These are phyloP conservation scores for Breviolum minutum DNA, from an alignment of 73 alveolate genomes.

Conservation along the genomic window DNA sequence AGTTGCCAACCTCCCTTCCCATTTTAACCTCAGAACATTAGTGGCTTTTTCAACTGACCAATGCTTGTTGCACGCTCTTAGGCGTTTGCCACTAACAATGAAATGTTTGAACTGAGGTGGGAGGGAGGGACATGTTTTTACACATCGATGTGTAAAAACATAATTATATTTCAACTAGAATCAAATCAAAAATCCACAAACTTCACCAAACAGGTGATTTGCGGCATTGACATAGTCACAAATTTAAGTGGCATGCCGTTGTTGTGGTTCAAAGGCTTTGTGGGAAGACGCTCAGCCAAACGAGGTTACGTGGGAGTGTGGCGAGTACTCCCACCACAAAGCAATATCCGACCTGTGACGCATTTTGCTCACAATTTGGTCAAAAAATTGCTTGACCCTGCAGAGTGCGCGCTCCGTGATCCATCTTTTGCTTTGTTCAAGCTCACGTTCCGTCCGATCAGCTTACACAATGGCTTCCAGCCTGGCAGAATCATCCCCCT, in stretches of 20 bases:
- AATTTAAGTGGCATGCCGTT: neutral
- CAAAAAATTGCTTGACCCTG: neutral
- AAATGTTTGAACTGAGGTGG: slow-evolving; percentile 4
- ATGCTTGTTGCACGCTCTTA: neutral
- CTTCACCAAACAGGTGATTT: neutral
- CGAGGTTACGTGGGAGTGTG: slow-evolving; percentile 53
- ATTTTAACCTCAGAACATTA: neutral
- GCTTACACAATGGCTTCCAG: too few species aligned
- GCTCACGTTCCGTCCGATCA: too few species aligned
- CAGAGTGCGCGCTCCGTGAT: slow-evolving; percentile 43
- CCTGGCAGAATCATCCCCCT: too few species aligned
- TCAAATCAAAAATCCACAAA: neutral
- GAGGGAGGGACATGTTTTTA: slow-evolving; percentile 7
- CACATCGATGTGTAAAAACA: too few species aligned
- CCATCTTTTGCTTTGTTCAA: too few species aligned
- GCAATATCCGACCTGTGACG: neutral
- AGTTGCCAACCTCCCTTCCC: slow-evolving; percentile 31
- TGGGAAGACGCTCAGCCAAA: slow-evolving; percentile 34
- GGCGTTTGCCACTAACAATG: neutral
- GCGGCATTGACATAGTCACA: neutral
- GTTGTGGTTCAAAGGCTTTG: neutral
- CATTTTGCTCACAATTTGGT: neutral
- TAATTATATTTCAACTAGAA: neutral
- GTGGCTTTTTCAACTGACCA: neutral
- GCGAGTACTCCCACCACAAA: slow-evolving; percentile 29